phyloP scores from a whole-genome alignment of 495 filamentous ascomycete genomes.

The Annulohypoxylon stygium region DNA sequence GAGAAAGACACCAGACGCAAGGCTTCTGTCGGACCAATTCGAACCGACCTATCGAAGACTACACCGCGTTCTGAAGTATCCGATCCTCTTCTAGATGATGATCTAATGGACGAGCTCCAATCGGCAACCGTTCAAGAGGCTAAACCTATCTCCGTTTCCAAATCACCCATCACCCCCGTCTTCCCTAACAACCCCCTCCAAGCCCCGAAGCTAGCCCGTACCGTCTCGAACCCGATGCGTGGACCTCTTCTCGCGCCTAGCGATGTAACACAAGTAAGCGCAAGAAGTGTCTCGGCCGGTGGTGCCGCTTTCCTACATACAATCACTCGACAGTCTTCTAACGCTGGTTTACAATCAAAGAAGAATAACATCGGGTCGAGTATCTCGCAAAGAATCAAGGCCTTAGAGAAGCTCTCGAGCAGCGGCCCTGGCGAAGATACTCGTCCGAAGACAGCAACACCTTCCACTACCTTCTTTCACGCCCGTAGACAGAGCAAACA shows the following conservation, averaged over 20 bases:
- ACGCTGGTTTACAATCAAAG: slow-evolving; percentile 68
- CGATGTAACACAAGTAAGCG: slow-evolving; percentile 55
- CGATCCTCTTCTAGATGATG: slow-evolving; percentile 80
- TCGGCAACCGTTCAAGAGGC: slow-evolving; percentile 86
- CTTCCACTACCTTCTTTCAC: slow-evolving; percentile 65
- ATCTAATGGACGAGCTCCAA: slow-evolving; percentile 89
- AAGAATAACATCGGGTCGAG: slow-evolving; percentile 86
- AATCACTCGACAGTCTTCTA: slow-evolving; percentile 58
- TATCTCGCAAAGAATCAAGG: slow-evolving; percentile 91
- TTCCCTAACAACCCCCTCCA: slow-evolving; percentile 62
- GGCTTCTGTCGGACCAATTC: slow-evolving; percentile 68
- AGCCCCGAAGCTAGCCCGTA: slow-evolving; percentile 54
- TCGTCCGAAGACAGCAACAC: slow-evolving; percentile 57
- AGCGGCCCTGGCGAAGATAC: slow-evolving; percentile 40
- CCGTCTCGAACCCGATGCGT: slow-evolving; percentile 64
- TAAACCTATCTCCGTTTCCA: slow-evolving; percentile 82
- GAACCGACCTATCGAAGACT: slow-evolving; percentile 61
- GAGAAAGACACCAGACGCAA: slow-evolving; percentile 57
- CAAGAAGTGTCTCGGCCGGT: slow-evolving; percentile 62
- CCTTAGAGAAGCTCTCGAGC: slow-evolving; percentile 79
- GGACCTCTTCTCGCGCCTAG: slow-evolving; percentile 55
- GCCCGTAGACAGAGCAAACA: slow-evolving; percentile 61
- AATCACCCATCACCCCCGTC: slow-evolving; percentile 80
- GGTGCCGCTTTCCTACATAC: slow-evolving; percentile 61
- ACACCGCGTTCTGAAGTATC: slow-evolving; percentile 69